Evolutionary conservation across 2,329 filamentous ascomycete species (phyloP), one percentile per base, ranked within the genome.

Genomic region (Colletotrichum graminicola): DNA sequence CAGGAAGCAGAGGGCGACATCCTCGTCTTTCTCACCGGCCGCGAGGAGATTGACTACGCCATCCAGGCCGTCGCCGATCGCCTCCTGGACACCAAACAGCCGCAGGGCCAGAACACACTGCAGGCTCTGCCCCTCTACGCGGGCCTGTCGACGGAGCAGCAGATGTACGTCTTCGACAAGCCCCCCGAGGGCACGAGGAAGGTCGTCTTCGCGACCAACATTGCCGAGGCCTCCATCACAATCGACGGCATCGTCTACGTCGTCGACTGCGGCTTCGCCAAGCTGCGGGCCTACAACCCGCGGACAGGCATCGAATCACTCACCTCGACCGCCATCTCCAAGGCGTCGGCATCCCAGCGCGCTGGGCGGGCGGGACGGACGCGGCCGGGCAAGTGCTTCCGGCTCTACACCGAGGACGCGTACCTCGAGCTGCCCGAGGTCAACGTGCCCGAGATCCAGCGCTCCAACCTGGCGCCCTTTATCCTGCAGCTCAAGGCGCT

Each of bases 151-250:
- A 94, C 92, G 11, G 95, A 98, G 74, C 91, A 98, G 77, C 96
- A 98, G 78, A 95, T 97, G 90, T 95, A 95, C 75, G 92, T 98
- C 51, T 98, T 98, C 78, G 94, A 97, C 76, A 90, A 92, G 65
- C 85, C 94, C 2, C 90, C 93, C 0, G 91, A 93, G 72, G 92
- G 95, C 71, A 95, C 91, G 1, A 89, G 96, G 52, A 98, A 98
- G 79, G 93, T 98, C 49, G 93, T 99, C 45, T 91, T 98, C 75
- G 92, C 94, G 5, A 98, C 96, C 70, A 98, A 98, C 79, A 98
- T 98, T 74, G 94, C 96, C 16, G 96, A 99, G 84, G 95, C 96
- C 5, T 97, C 94, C 1, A 92, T 99, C 54, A 98, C 96, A 21
- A 97, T 98, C 67, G 92, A 96, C 64, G 94, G 94, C 3, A 95